Base-by-base conservation (phyloP, 2,329 filamentous ascomycete genomes). In the Venturia effusa region DNA sequence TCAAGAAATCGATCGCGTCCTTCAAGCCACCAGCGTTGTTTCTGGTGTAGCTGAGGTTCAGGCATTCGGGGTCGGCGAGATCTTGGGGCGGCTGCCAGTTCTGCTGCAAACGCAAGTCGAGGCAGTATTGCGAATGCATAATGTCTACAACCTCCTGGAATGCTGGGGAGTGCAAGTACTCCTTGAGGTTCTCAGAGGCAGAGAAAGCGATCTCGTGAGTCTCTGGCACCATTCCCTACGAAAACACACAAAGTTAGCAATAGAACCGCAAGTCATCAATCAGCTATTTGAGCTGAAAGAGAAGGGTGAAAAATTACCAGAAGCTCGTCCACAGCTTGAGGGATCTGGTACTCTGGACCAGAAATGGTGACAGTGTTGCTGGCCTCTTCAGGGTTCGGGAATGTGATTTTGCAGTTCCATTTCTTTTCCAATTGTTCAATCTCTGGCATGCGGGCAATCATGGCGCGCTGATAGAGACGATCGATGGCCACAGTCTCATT, bases 341-440 rank as follows among this genome's bases (percentile, higher is more conserved):
- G 93, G 41, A 99, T 93, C 81, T 97, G 94, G 84, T 95, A 99
- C 78, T 97, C 93, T 61, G 94, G 94, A 4, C 94, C 94, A 66
- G 92, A 96, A 65, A 99, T 92, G 22, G 89, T 95, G 62, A 99
- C 92, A 72, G 95, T 89, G 72, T 99, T 94, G 74, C 93, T 97
- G 27, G 94, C 94, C 76, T 95, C 89, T 75, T 99, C 94, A 11
- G 94, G 97, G 77, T 92, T 96, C 8, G 94, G 94, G 74, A 99
- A 99, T 69, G 92, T 90, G 72, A 99, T 95, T 80, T 97, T 97
- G 86, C 94, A 99, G 76, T 97, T 97, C 88, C 92, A 97, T 78
- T 96, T 97, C 82, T 96, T 95, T 80, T 99, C 94, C 61, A 99
- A 82, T 69, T 94, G 90, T 68, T 97, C 93, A 65, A 99, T 91